Base-by-base conservation (phyloP, 257 asterid species). In the Ilex asprella region DNA sequence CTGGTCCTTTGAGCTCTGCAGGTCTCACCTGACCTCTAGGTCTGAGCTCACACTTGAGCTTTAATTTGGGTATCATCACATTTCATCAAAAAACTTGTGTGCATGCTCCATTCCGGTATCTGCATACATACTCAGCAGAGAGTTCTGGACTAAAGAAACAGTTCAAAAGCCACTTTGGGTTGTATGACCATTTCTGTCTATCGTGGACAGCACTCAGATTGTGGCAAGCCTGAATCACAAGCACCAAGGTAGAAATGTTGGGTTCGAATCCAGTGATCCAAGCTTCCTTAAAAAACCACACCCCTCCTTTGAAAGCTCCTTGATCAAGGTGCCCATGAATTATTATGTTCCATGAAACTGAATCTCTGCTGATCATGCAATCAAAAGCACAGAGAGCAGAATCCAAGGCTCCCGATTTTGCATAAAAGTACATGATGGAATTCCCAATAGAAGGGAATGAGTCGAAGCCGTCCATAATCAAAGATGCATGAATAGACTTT, bases 1-100 rank as follows among this genome's bases (percentile, higher is more conserved):
- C n/a, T n/a, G n/a, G n/a, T n/a, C n/a, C n/a, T n/a, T n/a, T n/a
- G n/a, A n/a, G n/a, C n/a, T n/a, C n/a, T n/a, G n/a, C n/a, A n/a
- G n/a, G n/a, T n/a, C n/a, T n/a, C n/a, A n/a, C n/a, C n/a, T n/a
- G n/a, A n/a, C n/a, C n/a, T n/a, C n/a, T n/a, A n/a, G n/a, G n/a
- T n/a, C n/a, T n/a, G n/a, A n/a, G n/a, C n/a, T n/a, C n/a, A n/a
- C n/a, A n/a, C n/a, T n/a, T n/a, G n/a, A n/a, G n/a, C n/a, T n/a
- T n/a, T n/a, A n/a, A n/a, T n/a, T n/a, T n/a, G n/a, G n/a, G n/a
- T n/a, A n/a, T n/a, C n/a, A n/a, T n/a, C 56, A 16, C 76, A 84
- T 82, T 74, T 91, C 98, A 57, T 73, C 81, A 13, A 91, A 91
- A 55, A 91, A 82, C 30, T 62, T 84, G 59, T 71, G 78, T 1